Evolutionary conservation across 2,329 filamentous ascomycete species (phyloP).

Genomic region (Aspergillus viridinutans): DNA sequence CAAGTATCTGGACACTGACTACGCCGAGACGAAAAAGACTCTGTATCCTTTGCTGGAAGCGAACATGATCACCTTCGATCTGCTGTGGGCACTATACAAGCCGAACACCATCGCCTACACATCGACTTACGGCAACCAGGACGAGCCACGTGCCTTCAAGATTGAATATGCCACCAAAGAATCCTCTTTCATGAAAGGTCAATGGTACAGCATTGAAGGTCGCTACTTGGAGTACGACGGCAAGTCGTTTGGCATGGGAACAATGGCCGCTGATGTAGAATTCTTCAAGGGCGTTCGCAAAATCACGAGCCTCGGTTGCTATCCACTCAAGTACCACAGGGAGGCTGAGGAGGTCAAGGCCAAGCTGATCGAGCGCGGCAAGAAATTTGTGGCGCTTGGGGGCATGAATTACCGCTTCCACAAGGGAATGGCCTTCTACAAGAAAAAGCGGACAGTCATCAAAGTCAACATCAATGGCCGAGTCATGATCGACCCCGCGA

Average conservation of each 20-base stretch:
- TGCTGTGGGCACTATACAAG: constrained; percentile 86
- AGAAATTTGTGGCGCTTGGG: constrained; percentile 75
- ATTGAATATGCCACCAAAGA: constrained; percentile 72
- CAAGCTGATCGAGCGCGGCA: constrained; percentile 72
- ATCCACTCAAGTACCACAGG: constrained; percentile 76
- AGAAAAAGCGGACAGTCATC: constrained; percentile 68
- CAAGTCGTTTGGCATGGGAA: constrained; percentile 75
- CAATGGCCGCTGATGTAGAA: constrained; percentile 63
- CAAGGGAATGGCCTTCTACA: constrained; percentile 79
- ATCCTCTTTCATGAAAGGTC: constrained; percentile 63
- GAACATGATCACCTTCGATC: constrained; percentile 81
- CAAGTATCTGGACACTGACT: constrained; percentile 77
- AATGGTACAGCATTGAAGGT: constrained; percentile 71
- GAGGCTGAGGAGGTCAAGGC: constrained; percentile 61
- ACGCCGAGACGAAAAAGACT: constrained; percentile 70
- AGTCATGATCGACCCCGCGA: constrained; percentile 80
- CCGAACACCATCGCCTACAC: constrained; percentile 77
- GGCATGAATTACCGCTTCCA: constrained; percentile 80
- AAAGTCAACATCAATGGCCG: constrained; percentile 84
- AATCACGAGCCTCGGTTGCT: constrained; percentile 73
- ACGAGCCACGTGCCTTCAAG: constrained; percentile 78
- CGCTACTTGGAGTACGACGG: constrained; percentile 82
- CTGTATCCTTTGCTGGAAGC: constrained; percentile 76
- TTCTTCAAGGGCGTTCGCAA: constrained; percentile 77
- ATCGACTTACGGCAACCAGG: constrained; percentile 68